These are phyloP conservation scores for Leptographium procerum DNA, from an alignment of 2,329 filamentous ascomycete genomes.

Conservation along the genomic window DNA sequence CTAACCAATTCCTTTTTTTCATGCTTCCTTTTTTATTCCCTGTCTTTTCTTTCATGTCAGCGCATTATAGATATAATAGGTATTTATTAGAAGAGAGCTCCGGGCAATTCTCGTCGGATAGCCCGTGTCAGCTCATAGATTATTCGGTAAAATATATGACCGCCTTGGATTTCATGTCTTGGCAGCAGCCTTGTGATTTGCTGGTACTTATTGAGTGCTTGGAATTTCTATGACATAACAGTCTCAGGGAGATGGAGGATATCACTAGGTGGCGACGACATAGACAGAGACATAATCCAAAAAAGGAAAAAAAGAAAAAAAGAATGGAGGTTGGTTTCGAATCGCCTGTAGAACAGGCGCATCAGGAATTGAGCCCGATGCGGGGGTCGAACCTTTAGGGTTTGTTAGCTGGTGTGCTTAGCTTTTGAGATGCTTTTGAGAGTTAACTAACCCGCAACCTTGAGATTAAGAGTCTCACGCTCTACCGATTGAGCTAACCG, in stretches of 20 bases:
- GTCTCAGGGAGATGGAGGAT: too few species aligned
- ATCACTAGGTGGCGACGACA: neutral
- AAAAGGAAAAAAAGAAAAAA: neutral
- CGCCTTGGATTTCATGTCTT: too few species aligned
- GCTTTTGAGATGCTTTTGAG: neutral
- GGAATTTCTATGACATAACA: too few species aligned
- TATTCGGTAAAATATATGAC: neutral
- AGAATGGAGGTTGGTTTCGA: constrained; percentile 1
- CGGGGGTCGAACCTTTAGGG: constrained; percentile 28
- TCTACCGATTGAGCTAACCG: constrained; percentile 61
- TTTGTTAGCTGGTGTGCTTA: neutral
- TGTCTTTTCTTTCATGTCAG: neutral
- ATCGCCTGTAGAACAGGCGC: constrained; percentile 11
- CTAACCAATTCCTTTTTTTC: too few species aligned
- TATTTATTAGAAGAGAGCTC: neutral
- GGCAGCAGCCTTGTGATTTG: too few species aligned
- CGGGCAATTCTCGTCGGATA: neutral
- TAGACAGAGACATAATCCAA: neutral
- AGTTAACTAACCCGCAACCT: constrained; percentile 17
- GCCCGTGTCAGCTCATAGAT: neutral
- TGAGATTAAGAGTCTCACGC: constrained; percentile 56
- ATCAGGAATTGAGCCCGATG: constrained; percentile 32
- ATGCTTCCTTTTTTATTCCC: neutral
- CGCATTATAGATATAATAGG: neutral
- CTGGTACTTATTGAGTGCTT: too few species aligned